These are phyloP conservation scores for Aspergillus ellipticus DNA, from an alignment of 495 filamentous ascomycete genomes.

Conservation along the genomic window DNA sequence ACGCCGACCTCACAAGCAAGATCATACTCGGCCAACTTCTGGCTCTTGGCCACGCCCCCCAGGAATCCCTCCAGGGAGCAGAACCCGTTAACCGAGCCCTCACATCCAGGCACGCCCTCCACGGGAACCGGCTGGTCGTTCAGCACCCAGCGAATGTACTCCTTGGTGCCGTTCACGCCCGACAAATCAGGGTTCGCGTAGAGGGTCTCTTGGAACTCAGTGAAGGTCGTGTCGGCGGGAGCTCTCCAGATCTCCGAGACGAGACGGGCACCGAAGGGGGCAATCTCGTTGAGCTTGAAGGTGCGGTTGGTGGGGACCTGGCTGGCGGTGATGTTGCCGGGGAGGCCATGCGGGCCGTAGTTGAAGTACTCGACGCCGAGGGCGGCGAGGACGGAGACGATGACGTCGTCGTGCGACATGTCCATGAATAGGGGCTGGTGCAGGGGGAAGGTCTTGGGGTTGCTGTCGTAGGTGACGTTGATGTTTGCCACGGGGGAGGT, in stretches of 20 bases:
- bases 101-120: constrained; percentile 27
- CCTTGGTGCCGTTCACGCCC: constrained; percentile 5
- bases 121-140: constrained; percentile 28
- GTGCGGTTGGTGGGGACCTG: constrained; percentile 30
- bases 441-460: constrained; percentile 43
- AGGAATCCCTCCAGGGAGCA: constrained; percentile 25
- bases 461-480: constrained; percentile 54
- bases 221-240: constrained; percentile 14
- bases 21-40: constrained; percentile 24
- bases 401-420: constrained; percentile 39
- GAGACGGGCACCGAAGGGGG: constrained; percentile 60
- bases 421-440: constrained; percentile 49
- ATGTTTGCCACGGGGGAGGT: constrained; percentile 51
- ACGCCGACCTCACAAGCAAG: constrained; percentile 29
- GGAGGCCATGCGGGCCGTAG: constrained; percentile 45
- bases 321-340: constrained; percentile 30
- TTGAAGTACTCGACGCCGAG: constrained; percentile 49
- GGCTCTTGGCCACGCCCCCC: constrained; percentile 16
- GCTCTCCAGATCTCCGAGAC: constrained; percentile 57
- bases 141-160: constrained; percentile 31
- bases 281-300: constrained; percentile 35
- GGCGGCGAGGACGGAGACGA: constrained; percentile 43
- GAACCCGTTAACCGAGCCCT: constrained; percentile 27
- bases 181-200: constrained; percentile 27
- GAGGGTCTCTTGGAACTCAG: constrained; percentile 17